These are phyloP conservation scores for Maudiozyma barnettii DNA, from an alignment of 805 yeast genomes.

Conservation along the genomic window DNA sequence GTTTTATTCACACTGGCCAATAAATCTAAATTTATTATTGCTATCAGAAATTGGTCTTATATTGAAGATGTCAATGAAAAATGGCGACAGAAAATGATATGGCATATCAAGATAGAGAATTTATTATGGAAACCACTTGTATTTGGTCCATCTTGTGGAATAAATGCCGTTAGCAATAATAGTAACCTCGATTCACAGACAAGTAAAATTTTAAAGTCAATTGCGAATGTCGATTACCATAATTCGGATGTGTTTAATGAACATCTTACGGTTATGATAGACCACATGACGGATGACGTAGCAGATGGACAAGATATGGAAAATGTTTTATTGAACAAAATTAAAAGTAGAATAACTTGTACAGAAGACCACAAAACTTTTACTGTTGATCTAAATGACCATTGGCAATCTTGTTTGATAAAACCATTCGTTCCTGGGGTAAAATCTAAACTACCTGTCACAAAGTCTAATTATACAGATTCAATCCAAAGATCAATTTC, in stretches of 20 bases:
- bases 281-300: constrained; percentile 59
- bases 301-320: constrained; percentile 54
- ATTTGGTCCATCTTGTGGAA: constrained; percentile 82
- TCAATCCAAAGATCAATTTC: neutral
- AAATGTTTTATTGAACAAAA: constrained; percentile 37
- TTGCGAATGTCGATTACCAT: no score
- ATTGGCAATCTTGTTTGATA: constrained; percentile 1
- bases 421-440: neutral
- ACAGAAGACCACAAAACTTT: constrained; percentile 6
- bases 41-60: constrained; percentile 29
- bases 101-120: constrained; percentile 40
- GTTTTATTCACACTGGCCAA: constrained; percentile 33
- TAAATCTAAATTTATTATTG: constrained; percentile 42
- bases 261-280: constrained; percentile 47
- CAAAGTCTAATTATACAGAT: neutral
- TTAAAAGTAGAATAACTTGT: constrained; percentile 27
- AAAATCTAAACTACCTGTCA: neutral
- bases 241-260: constrained; percentile 29
- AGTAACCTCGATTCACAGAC: neutral
- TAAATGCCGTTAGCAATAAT: constrained; percentile 38
- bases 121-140: constrained; percentile 75
- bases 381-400: neutral
- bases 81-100: constrained; percentile 49
- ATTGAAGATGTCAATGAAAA: constrained; percentile 33
- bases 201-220: constrained; percentile 1